phyloP scores from a whole-genome alignment of 176 grass and related monocot species.

The Oryza officinalis region DNA sequence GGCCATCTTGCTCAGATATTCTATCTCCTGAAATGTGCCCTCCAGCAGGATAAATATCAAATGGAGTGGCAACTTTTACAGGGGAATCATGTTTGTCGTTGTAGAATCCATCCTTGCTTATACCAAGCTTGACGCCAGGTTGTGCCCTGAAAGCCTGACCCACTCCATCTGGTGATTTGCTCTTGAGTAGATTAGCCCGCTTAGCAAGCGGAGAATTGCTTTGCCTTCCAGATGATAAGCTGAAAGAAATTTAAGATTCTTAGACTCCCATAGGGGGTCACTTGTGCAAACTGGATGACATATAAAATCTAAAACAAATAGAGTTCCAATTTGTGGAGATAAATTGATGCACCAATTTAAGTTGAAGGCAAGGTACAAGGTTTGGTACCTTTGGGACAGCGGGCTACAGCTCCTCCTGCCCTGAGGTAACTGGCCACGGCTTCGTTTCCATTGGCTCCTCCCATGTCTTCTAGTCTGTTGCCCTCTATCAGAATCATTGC shows the following conservation, averaged over 20 bases:
- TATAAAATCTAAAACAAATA: conserved; percentile 9
- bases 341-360: conserved; percentile 20
- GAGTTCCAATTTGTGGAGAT: conserved; percentile 1
- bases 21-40: conserved; percentile 21
- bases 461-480: conserved; percentile 38
- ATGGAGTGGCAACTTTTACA: background rate
- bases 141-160: background rate
- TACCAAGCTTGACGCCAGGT: background rate
- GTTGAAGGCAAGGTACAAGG: conserved; percentile 9
- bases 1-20: conserved; percentile 19
- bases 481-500: conserved; percentile 47
- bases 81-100: background rate
- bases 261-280: conserved; percentile 31
- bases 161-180: conserved; percentile 23
- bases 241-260: conserved; percentile 49
- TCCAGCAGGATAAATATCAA: conserved; percentile 26
- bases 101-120: conserved; percentile 5
- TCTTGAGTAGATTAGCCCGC: conserved; percentile 29
- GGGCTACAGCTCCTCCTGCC: conserved; percentile 41
- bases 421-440: conserved; percentile 47
- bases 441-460: conserved; percentile 44
- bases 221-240: conserved; percentile 58
- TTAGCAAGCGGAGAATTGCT: conserved; percentile 43
- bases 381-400: conserved; percentile 47
- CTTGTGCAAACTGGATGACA: background rate